phyloP scores from a whole-genome alignment of 2,329 filamentous ascomycete species.

The Tolypocladium sp. region DNA sequence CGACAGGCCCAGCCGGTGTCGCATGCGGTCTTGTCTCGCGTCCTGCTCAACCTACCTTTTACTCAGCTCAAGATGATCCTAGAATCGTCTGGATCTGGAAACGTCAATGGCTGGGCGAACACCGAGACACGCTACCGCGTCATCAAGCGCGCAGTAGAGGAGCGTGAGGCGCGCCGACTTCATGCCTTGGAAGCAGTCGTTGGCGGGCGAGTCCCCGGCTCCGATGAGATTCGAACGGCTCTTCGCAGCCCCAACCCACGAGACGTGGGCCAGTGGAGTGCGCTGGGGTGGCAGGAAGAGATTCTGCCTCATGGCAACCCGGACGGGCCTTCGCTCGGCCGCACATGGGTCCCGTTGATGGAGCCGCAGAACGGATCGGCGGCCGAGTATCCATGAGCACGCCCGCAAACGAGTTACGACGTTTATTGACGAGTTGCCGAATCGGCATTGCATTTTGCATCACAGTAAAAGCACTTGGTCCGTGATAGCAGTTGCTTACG shows the following conservation, averaged over 20 bases:
- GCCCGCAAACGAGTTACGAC: slow-evolving; percentile 8
- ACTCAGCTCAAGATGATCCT: slow-evolving; percentile 55
- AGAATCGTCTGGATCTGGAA: slow-evolving; percentile 46
- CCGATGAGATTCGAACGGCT: slow-evolving; percentile 23
- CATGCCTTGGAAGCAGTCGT: slow-evolving; percentile 34
- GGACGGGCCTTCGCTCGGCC: slow-evolving; percentile 32
- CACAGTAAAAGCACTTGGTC: slow-evolving; percentile 7
- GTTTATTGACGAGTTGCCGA: slow-evolving; percentile 9
- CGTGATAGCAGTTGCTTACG: neutral
- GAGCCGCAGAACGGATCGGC: slow-evolving; percentile 11
- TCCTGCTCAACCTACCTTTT: slow-evolving; percentile 64
- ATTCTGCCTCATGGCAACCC: slow-evolving; percentile 24
- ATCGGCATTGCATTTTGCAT: slow-evolving; percentile 10
- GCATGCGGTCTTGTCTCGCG: slow-evolving; percentile 49
- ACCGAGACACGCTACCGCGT: slow-evolving; percentile 37
- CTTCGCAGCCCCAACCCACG: slow-evolving; percentile 29
- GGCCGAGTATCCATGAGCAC: slow-evolving; percentile 21
- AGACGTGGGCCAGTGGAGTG: slow-evolving; percentile 33
- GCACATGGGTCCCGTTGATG: slow-evolving; percentile 33
- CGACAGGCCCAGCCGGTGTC: slow-evolving; percentile 20
- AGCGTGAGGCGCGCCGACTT: slow-evolving; percentile 48
- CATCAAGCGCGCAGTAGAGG: slow-evolving; percentile 40
- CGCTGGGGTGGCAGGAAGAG: slow-evolving; percentile 41
- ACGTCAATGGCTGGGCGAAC: slow-evolving; percentile 39
- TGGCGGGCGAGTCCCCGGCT: slow-evolving; percentile 22